Percentiles rank a stretch among this genome's conserved stretches.
phyloP scores from a whole-genome alignment of 768 basidiomycete species.

The Epithele typhae region DNA sequence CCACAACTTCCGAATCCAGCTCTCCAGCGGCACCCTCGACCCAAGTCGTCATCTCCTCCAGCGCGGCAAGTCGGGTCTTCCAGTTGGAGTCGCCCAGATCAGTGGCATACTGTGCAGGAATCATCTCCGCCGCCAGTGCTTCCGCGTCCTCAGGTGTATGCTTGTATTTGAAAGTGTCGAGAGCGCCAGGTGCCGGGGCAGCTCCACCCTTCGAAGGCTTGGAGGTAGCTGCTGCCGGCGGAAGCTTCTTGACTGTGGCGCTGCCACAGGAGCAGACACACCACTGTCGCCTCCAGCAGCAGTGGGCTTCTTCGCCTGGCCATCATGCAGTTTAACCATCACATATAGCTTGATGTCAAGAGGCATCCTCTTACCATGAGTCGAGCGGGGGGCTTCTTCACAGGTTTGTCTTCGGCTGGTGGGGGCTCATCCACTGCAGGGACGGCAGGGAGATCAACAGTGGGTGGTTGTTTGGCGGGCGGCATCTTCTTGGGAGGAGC shows the following conservation, averaged over 20 bases:
- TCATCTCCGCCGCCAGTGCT: constrained; percentile 59
- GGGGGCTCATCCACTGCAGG: constrained; percentile 31
- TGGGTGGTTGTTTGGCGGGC: constrained; percentile 29
- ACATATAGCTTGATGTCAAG: background rate
- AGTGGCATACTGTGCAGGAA: constrained; percentile 66
- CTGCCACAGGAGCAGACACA: constrained; percentile 17
- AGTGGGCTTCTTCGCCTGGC: constrained; percentile 49
- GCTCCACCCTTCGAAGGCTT: constrained; percentile 46
- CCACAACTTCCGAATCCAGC: constrained; percentile 83
- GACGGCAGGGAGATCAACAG: constrained; percentile 24
- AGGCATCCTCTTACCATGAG: constrained; percentile 34
- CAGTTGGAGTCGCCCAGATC: constrained; percentile 87
- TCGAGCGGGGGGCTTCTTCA: constrained; percentile 49
- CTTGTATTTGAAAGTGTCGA: constrained; percentile 88
- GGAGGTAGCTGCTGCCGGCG: constrained; percentile 32
- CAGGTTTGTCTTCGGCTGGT: constrained; percentile 37
- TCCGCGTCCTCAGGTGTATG: constrained; percentile 93
- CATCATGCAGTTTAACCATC: background rate
- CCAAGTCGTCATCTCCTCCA: constrained; percentile 86
- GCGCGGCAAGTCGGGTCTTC: constrained; percentile 85
- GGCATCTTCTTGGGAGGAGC: constrained; percentile 33
- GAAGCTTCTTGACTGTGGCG: constrained; percentile 41
- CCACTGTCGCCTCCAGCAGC: constrained; percentile 28
- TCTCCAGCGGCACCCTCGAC: constrained; percentile 59
- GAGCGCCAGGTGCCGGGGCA: constrained; percentile 43